A percentile compares a stretch with the other conserved stretches of the same genome.
Evolutionary conservation across 768 basidiomycete genomes (phyloP).

Genomic region (Leccinum longicurvipes): DNA sequence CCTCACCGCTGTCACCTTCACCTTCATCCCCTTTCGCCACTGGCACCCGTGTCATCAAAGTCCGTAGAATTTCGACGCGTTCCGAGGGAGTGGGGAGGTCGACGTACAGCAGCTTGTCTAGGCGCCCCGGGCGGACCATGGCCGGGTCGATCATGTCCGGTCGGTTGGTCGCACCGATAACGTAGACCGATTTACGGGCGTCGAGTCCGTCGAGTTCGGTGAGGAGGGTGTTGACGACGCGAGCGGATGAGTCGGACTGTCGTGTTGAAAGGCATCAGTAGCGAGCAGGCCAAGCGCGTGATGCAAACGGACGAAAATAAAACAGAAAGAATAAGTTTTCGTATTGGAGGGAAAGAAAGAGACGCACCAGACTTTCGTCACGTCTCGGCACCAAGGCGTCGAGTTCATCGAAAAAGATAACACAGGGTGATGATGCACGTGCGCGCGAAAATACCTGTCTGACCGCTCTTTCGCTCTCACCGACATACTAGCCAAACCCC

Average conservation of each 20-base stretch:
- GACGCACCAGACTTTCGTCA: slow-evolving; percentile 80
- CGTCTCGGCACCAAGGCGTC: slow-evolving; percentile 89
- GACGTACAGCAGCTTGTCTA: slow-evolving; percentile 93
- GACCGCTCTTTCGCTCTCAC: slow-evolving; percentile 94
- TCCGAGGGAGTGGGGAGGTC: slow-evolving; percentile 75
- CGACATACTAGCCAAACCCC: slow-evolving; percentile 71
- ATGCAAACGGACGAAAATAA: neutral
- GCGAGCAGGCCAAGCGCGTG: neutral
- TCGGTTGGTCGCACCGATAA: slow-evolving; percentile 92
- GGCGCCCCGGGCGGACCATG: slow-evolving; percentile 93
- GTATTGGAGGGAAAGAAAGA: neutral
- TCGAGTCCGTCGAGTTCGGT: slow-evolving; percentile 94
- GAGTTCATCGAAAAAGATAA: slow-evolving; percentile 94
- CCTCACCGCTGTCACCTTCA: neutral
- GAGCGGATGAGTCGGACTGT: slow-evolving; percentile 84
- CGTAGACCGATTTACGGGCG: slow-evolving; percentile 81
- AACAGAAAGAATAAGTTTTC: neutral
- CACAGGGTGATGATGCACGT: slow-evolving; percentile 88
- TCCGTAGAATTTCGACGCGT: slow-evolving; percentile 80
- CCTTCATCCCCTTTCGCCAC: slow-evolving; percentile 28
- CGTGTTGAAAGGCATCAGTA: neutral
- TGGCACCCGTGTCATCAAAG: slow-evolving; percentile 70
- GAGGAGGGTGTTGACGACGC: slow-evolving; percentile 87
- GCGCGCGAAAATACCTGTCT: slow-evolving; percentile 93
- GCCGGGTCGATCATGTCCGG: slow-evolving; percentile 98